A percentile compares a stretch with the other conserved stretches of the same genome.
Conservation (phyloP, 2,329 filamentous ascomycete species). For the Chaetomium strumarium region DNA sequence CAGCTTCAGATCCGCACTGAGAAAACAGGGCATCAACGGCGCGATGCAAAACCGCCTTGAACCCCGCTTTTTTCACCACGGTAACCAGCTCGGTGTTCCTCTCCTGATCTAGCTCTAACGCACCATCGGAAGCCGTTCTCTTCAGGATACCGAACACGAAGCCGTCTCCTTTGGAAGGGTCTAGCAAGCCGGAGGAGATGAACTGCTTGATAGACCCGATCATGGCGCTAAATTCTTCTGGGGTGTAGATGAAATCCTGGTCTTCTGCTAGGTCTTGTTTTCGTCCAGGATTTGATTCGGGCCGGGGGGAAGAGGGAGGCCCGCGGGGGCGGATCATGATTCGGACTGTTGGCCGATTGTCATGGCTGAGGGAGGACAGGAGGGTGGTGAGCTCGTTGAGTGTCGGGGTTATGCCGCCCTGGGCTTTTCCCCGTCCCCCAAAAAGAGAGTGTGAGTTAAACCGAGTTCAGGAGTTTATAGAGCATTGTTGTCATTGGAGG, state of each 20-base stretch:
- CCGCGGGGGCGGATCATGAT: conserved; percentile 52
- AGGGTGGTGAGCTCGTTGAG: conserved; percentile 34
- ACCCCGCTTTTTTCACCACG: background rate
- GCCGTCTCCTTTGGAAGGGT: conserved; percentile 41
- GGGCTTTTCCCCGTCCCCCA: conserved; percentile 14
- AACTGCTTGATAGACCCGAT: conserved; percentile 33
- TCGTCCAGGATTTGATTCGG: background rate
- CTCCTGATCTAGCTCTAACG: conserved; percentile 35
- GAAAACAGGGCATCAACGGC: conserved; percentile 47
- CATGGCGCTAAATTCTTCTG: conserved; percentile 42
- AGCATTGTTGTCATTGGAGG: too few species aligned
- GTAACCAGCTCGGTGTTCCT: conserved; percentile 37
- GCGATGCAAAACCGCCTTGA: conserved; percentile 46
- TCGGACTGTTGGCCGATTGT: conserved; percentile 38
- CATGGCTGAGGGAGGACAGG: conserved; percentile 3
- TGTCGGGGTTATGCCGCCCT: conserved; percentile 47
- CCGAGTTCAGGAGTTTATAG: too few species aligned
- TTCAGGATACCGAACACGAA: conserved; percentile 51
- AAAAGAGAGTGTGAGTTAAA: background rate
- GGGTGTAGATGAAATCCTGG: conserved; percentile 46
- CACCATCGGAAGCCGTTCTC: background rate
- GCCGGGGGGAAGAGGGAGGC: conserved; percentile 23
- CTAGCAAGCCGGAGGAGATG: conserved; percentile 34
- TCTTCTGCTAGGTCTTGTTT: background rate
- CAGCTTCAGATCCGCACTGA: conserved; percentile 11